A percentile compares a stretch with the other conserved stretches of the same genome.
Conservation (phyloP, 345 rosid genomes). For the Salix purpurea region DNA sequence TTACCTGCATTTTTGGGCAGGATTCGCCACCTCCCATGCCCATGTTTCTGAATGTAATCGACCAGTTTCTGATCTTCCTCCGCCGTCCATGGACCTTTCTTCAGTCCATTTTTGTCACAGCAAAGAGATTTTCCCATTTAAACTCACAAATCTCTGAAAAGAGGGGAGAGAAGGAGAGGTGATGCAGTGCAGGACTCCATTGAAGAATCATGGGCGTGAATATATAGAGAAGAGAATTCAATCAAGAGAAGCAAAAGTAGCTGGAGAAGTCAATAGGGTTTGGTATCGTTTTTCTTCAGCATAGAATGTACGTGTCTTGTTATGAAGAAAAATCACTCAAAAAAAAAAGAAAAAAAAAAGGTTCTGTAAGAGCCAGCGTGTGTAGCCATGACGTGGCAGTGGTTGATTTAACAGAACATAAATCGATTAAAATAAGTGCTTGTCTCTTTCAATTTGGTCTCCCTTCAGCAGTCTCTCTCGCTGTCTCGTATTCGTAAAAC, state of each 20-base stretch:
- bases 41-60: constrained; percentile 60
- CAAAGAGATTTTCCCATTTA: constrained; percentile 50
- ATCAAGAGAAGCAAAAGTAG: constrained; percentile 13
- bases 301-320: constrained; percentile 38
- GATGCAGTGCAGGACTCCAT: neutral
- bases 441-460: neutral
- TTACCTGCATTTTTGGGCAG: constrained; percentile 80
- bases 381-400: too few relatives aligned
- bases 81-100: constrained; percentile 89
- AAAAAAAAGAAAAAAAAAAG: neutral
- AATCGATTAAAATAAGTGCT: too few relatives aligned
- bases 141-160: neutral
- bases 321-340: constrained; percentile 3
- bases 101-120: constrained; percentile 52
- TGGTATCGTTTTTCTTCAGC: constrained; percentile 64
- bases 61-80: constrained; percentile 75
- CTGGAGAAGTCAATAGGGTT: constrained; percentile 49
- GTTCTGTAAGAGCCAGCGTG: too few relatives aligned
- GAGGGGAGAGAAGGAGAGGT: neutral
- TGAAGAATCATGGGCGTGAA: neutral
- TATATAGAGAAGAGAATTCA: constrained; percentile 12
- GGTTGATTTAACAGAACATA: too few relatives aligned
- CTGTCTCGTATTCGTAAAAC: constrained; percentile 14
- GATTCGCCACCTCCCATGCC: constrained; percentile 77
- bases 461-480: neutral